These are phyloP conservation scores for Globisporangium ultimum DNA, from an alignment of 352 stramenopile genomes.

Conservation along the genomic window DNA sequence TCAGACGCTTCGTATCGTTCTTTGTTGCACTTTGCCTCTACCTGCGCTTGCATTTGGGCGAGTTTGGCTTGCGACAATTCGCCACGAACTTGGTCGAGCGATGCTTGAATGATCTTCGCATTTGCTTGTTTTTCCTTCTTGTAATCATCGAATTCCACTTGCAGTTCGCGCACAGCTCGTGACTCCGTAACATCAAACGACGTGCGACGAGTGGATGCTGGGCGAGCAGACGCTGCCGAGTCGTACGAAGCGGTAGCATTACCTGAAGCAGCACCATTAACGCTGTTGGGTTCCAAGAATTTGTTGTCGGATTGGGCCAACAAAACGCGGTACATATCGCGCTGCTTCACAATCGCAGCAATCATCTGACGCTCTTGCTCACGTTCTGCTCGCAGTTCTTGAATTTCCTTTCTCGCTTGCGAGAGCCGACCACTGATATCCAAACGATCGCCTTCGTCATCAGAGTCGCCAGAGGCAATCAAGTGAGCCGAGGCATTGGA, in stretches of 20 bases:
- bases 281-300: slow-evolving; percentile 29
- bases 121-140: slow-evolving; percentile 73
- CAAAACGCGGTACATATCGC: slow-evolving; percentile 94
- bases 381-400: slow-evolving; percentile 65
- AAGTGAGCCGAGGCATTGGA: slow-evolving; percentile 24
- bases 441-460: slow-evolving; percentile 45
- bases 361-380: slow-evolving; percentile 89
- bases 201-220: slow-evolving; percentile 16
- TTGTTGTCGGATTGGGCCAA: slow-evolving; percentile 87
- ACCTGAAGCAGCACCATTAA: background rate
- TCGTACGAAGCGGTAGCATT: background rate
- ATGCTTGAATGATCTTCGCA: slow-evolving; percentile 61
- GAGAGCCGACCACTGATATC: slow-evolving; percentile 56
- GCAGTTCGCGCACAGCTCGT: slow-evolving; percentile 48
- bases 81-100: slow-evolving; percentile 48
- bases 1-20: slow-evolving; percentile 63
- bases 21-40: slow-evolving; percentile 60
- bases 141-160: slow-evolving; percentile 75
- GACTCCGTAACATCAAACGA: slow-evolving; percentile 37
- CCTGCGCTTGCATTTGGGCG: slow-evolving; percentile 65
- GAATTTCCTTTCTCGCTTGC: slow-evolving; percentile 69
- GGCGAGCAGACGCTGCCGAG: background rate
- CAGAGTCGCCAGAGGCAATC: slow-evolving; percentile 61
- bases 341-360: slow-evolving; percentile 92
- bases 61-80: slow-evolving; percentile 50